These are phyloP conservation scores for Stephania japonica DNA, from an alignment of 164 flowering plant genomes.

Conservation along the genomic window DNA sequence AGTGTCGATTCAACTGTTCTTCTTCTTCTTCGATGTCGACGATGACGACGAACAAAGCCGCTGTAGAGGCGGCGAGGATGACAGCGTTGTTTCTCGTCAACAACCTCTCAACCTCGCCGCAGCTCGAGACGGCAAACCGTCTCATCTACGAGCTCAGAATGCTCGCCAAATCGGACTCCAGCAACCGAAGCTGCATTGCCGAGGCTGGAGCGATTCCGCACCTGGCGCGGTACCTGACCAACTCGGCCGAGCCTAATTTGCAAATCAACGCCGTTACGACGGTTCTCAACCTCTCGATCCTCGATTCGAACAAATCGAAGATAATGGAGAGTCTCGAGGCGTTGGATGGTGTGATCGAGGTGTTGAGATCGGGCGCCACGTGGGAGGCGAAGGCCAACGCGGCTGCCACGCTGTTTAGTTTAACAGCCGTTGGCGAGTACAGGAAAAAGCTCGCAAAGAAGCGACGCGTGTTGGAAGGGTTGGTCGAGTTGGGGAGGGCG, in stretches of 20 bases:
- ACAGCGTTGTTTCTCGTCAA: conserved; percentile 56
- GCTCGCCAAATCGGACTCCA: conserved; percentile 61
- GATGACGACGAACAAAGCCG: conserved; percentile 37
- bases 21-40: too few species aligned
- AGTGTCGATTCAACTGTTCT: conserved; percentile 22
- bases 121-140: conserved; percentile 34
- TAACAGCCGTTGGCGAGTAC: conserved; percentile 34
- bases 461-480: conserved; percentile 49
- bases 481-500: conserved; percentile 43
- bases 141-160: conserved; percentile 65
- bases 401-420: conserved; percentile 68
- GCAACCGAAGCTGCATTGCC: conserved; percentile 64
- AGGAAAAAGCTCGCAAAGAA: conserved; percentile 50
- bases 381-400: conserved; percentile 92
- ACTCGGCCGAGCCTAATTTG: conserved; percentile 41
- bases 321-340: conserved; percentile 62
- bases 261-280: conserved; percentile 81
- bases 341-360: conserved; percentile 56
- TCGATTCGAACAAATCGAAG: conserved; percentile 49
- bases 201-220: conserved; percentile 65
- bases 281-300: conserved; percentile 67
- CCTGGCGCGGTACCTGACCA: conserved; percentile 32
- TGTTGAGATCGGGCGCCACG: conserved; percentile 54
- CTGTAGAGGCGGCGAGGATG: conserved; percentile 68
- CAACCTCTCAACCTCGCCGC: conserved; percentile 29